Conservation (phyloP, 2,329 filamentous ascomycete species). For the Diaporthe humulicola region DNA sequence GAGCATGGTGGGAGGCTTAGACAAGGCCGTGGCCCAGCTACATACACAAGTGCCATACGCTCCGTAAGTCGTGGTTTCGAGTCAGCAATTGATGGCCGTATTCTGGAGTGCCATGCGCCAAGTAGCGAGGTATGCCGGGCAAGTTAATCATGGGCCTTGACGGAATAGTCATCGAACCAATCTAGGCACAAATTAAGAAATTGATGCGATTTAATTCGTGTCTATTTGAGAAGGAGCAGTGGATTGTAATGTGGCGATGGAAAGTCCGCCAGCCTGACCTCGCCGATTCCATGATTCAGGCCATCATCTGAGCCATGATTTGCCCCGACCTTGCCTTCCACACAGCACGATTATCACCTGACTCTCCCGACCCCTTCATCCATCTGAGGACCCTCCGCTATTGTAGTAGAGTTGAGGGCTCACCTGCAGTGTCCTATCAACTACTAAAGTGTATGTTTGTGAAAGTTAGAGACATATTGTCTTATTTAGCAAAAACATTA, state of each 20-base stretch:
- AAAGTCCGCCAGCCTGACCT: background rate
- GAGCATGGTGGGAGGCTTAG: no score
- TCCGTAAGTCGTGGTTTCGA: no score
- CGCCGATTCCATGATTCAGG: background rate
- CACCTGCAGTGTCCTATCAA: background rate
- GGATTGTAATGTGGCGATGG: background rate
- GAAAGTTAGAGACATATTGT: background rate
- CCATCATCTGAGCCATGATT: background rate
- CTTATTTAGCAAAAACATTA: background rate
- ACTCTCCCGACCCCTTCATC: no score
- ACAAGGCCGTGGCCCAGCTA: background rate
- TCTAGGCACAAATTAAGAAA: background rate
- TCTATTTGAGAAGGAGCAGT: background rate
- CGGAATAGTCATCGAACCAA: background rate
- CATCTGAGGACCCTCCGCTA: no score
- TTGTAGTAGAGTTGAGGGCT: no score
- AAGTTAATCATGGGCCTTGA: background rate
- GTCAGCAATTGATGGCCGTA: background rate
- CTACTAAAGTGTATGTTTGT: no score
- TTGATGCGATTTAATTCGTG: background rate
- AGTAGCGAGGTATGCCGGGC: background rate
- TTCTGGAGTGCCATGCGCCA: no score
- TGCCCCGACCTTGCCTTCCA: background rate
- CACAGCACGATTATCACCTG: background rate
- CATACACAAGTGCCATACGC: background rate